Evolutionary conservation across 768 basidiomycete genomes (phyloP), one percentile per base, ranked within the genome.

Genomic region (Calocybe gangraenosa): DNA sequence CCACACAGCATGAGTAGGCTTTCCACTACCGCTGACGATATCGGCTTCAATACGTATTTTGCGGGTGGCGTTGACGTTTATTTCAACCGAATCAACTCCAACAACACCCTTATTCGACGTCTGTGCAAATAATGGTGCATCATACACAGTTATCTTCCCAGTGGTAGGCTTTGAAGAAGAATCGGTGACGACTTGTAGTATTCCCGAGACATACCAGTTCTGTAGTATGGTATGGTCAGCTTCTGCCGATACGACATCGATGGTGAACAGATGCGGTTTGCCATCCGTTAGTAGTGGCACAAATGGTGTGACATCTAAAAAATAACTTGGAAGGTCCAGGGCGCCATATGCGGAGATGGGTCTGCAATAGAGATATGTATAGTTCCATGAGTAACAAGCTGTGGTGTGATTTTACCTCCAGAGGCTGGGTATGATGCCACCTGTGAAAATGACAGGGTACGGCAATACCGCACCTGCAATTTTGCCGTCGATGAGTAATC

Each of bases 171-270:
- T 56, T 1, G 69, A 63, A 22, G 86, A 85, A 7, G 77, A 60
- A 57, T 87, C 84, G 1, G 78, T 80, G 48, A 82, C 62, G 37
- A 87, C 81, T 58, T 90, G 86, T 5, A 91, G 61, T 3, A 69
- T 52, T 1, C 84, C 88, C 3, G 85, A 87, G 20, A 89, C 78
- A 56, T 78, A 86, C 89, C 88, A 91, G 57, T 88, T 89, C 49
- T 76, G 71, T 40, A 83, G 74, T 55, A 84, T 78, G n/a, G 69
- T 64, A 47, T 82, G 84, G 54, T 82, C 70, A 6, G 53, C 49
- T 59, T 91, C 83, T 14, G 81, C 80, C 3, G 87, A 87, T 17
- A 71, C 76, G 34, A 91, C 81, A 55, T 92, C 82, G 34, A 92
- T 69, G 42, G 81, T 76, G 56, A 91, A 74, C 37, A 69, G 81